Base-by-base conservation (phyloP, 2,329 filamentous ascomycete genomes). In the Emericellopsis atlantica region DNA sequence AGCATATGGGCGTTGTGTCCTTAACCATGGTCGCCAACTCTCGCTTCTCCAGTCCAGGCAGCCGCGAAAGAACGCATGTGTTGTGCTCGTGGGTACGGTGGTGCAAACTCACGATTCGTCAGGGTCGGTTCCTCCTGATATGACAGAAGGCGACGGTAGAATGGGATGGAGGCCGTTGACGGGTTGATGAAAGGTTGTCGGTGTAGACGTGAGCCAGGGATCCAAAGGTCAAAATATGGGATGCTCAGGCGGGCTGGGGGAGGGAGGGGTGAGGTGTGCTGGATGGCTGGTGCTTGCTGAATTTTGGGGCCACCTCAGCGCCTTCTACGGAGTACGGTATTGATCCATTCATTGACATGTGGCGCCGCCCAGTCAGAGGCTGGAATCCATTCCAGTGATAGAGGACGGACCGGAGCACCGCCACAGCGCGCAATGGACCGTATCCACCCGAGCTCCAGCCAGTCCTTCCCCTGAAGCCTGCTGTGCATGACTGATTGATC, bases 71-170 rank as follows among this genome's bases (percentile, higher is more conserved):
- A 35, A 15, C 32, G 18, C n/a, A 15, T 11, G n/a, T 37, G 22
- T 23, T 21, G 16, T 37, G 35, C 15, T 15, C 32, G 32, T 23
- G 35, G 35, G 35, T 9, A 23, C 21, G 24, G 35, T 14, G 35
- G 35, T 24, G 35, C n/a, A 34, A 35, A 44, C 43, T 44, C 39
- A 44, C 43, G 26, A 23, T 42, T 44, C 32, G 43, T 46, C 44
- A 26, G 51, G 51, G 50, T 45, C 43, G 40, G 49, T 54, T 37
- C 51, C 52, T 52, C 51, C 46, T 41, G 47, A 52, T 51, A 47
- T 48, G 52, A 50, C 50, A 52, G 51, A 50, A 49, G 51, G 54
- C 48, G 50, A 53, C 49, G 47, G 45, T 40, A 48, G 48, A 48
- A 44, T 44, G 43, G 43, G 43, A 35, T 35, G 32, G 8, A 44